Evolutionary conservation across 2,329 filamentous ascomycete species (phyloP).

Genomic region (Pseudogymnoascus sp.): DNA sequence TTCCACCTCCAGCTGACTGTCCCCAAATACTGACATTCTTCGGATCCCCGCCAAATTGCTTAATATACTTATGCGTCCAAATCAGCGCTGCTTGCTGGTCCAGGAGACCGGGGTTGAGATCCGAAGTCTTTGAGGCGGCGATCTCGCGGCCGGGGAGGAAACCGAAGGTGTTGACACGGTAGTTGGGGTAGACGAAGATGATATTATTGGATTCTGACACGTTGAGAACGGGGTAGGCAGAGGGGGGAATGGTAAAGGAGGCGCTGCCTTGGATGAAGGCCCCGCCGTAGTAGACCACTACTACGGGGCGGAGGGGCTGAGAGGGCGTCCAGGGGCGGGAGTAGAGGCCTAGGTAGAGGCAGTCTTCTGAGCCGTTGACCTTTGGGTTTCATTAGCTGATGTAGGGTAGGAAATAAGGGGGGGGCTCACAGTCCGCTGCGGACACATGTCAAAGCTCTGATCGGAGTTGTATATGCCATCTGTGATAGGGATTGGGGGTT

Average conservation of each 20-base stretch:
- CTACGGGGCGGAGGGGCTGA: slow-evolving; percentile 47
- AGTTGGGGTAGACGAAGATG: slow-evolving; percentile 54
- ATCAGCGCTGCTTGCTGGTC: slow-evolving; percentile 54
- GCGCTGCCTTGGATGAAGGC: slow-evolving; percentile 55
- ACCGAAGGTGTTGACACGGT: slow-evolving; percentile 61
- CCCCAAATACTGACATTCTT: slow-evolving; percentile 55
- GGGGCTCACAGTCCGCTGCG: slow-evolving; percentile 44
- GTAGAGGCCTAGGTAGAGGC: slow-evolving; percentile 55
- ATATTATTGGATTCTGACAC: slow-evolving; percentile 43
- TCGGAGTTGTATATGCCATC: slow-evolving; percentile 49
- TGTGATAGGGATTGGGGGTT: slow-evolving; percentile 44
- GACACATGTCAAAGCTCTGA: slow-evolving; percentile 51
- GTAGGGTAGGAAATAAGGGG: no score
- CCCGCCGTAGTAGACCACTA: slow-evolving; percentile 56
- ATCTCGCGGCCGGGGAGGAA: slow-evolving; percentile 56
- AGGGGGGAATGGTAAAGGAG: slow-evolving; percentile 48
- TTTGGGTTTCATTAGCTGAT: slow-evolving; percentile 15
- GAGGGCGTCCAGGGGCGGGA: slow-evolving; percentile 47
- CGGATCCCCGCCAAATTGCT: slow-evolving; percentile 52
- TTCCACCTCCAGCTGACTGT: slow-evolving; percentile 50
- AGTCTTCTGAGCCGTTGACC: slow-evolving; percentile 53
- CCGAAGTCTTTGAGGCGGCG: slow-evolving; percentile 45
- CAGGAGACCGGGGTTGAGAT: slow-evolving; percentile 54
- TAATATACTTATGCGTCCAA: slow-evolving; percentile 56
- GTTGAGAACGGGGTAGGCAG: slow-evolving; percentile 53